Evolutionary conservation across 805 yeast species (phyloP).

Genomic region (Wickerhamomyces subpelliculosus): DNA sequence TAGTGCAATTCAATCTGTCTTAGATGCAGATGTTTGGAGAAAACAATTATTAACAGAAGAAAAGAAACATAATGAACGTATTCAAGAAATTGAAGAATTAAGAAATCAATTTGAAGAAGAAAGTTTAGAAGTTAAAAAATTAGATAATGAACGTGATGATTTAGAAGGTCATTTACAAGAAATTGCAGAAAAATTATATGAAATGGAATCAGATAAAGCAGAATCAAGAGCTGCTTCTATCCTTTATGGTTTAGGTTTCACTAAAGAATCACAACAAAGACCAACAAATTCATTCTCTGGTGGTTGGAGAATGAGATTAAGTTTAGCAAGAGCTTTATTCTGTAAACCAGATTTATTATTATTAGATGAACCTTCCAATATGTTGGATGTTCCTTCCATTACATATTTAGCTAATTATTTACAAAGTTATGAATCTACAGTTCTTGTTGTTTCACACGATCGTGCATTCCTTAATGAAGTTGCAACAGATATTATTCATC

Average conservation of each 20-base stretch:
- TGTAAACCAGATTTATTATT: slow-evolving; percentile 92
- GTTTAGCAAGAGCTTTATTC: slow-evolving; percentile 96
- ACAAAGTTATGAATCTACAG: slow-evolving; percentile 87
- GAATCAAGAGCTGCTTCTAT: slow-evolving; percentile 96
- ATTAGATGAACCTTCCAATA: slow-evolving; percentile 98
- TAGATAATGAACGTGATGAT: slow-evolving; percentile 89
- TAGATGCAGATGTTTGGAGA: slow-evolving; percentile 99
- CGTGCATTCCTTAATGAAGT: slow-evolving; percentile 95
- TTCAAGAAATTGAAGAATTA: slow-evolving; percentile 66
- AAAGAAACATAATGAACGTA: slow-evolving; percentile 60
- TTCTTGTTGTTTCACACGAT: slow-evolving; percentile 95
- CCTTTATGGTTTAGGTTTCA: slow-evolving; percentile 87
- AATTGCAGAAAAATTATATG: slow-evolving; percentile 73
- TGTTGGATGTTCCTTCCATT: slow-evolving; percentile 99
- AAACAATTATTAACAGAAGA: slow-evolving; percentile 81
- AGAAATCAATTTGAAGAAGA: slow-evolving; percentile 69
- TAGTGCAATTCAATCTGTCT: slow-evolving; percentile 85
- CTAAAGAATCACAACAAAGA: slow-evolving; percentile 72
- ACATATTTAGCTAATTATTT: slow-evolving; percentile 87
- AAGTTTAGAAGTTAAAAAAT: slow-evolving; percentile 62
- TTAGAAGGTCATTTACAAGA: slow-evolving; percentile 72
- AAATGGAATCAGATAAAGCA: slow-evolving; percentile 96
- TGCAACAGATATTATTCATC: slow-evolving; percentile 96
- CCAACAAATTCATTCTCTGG: slow-evolving; percentile 94
- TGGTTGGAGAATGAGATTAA: slow-evolving; percentile 99